Base-by-base conservation (phyloP, 495 filamentous ascomycete species). In the Aspergillus olivimuriae region DNA sequence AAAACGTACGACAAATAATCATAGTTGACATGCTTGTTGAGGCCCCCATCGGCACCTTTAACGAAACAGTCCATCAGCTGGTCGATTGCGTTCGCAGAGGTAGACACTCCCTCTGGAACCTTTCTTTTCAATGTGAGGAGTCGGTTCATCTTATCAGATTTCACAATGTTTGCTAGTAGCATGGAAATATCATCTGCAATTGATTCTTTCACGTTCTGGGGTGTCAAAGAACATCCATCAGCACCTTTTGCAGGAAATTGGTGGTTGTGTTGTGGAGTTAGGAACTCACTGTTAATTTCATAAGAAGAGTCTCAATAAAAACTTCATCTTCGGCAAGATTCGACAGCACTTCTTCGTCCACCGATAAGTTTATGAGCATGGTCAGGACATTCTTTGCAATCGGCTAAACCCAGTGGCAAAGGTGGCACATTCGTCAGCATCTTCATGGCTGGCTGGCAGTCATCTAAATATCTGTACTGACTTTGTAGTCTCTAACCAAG, bases 11-110 rank as follows among this genome's bases (percentile, higher is more conserved):
- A 78, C 8, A 98, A 74, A 60, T 95, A 95, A 63, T 98, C 89
- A 60, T 77, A 97, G 58, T 86, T 78, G 50, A 89, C 88, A n/a
- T 84, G 44, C 53, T 86, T 82, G 68, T 97, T 98, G 56, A 90
- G 86, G 2, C 69, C 65, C 1, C 82, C 84, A 43, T 86, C 82
- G 3, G 85, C 80, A 10, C 90, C 90, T 65, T 88, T 89, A 43
- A 97, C 94, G 58, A 97, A 98, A 55, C 91, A 83, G 60, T 95
- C 92, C 53, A 97, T 82, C 15, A 97, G 68, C 57, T 97, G 94
- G 59, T 95, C 87, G 39, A 96, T 78, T 10, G 84, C 84, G 32
- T 79, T 69, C 22, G 81, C 72, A 3, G 84, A 83, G 4, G 58
- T 72, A 3, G 89, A 89, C 16, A 83, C 68, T 18, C 77, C 72